Evolutionary conservation across 306 rosid genomes (phyloP), one percentile per base, ranked within the genome.

Genomic region (Carpinus fangiana): DNA sequence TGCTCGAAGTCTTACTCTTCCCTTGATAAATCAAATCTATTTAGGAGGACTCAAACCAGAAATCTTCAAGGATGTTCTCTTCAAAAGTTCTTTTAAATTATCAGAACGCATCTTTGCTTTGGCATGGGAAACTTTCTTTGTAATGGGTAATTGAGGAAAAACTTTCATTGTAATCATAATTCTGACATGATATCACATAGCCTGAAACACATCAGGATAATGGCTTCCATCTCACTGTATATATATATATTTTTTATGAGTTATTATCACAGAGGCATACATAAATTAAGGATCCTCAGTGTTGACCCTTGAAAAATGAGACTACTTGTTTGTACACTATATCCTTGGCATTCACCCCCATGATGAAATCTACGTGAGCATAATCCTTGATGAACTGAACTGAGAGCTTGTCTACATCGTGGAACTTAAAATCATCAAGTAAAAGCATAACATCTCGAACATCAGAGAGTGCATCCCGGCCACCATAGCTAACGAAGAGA

Each of bases 401-500:
- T 50, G 77, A 74, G 12, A 86, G 78, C 82, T 93, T 95, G 61
- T 89, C 93, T 34, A 59, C 91, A 31, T 93, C 88, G 67, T 93
- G 97, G 17, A 65, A 46, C 76, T 90, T 91, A 2, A 95, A 87
- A 4, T 1, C 28, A 43, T 93, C 92, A n/a, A 95, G 96, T 45
- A 95, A 84, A 31, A 3, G 83, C 14, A 14, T 20, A 18, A 93
- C 97, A 12, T 95, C 99, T 34, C 68, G 73, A 47, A 41, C 77
- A 82, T 95, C 97, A 0, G 99, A 87, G 43, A 95, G 90, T 0
- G 97, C 97, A 60, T 95, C 99, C 43, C 45, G 71, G 34, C 96
- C 97, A 0, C 99, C 98, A 54, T 91, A 89, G 90, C 94, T 93
- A n/a, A 95, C 68, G 88, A 93, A 93, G 26, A 95, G 80, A 64